These are phyloP conservation scores for Tricholoma flavovirens DNA, from an alignment of 768 basidiomycete species.

Conservation along the genomic window DNA sequence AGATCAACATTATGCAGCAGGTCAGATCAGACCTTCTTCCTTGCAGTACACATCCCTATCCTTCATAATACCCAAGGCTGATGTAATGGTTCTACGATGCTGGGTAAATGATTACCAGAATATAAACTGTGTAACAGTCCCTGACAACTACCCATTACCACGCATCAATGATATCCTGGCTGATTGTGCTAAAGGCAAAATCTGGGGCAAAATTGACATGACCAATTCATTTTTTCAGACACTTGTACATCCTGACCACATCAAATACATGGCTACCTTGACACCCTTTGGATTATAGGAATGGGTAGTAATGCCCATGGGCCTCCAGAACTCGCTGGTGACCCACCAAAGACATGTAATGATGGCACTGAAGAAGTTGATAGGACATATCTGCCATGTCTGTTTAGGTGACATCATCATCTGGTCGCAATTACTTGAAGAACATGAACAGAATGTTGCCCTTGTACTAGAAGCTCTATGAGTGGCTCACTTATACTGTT, in stretches of 20 bases:
- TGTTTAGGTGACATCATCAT: slow-evolving; percentile 44
- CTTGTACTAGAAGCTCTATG: too few relatives aligned
- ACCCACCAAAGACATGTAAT: slow-evolving; percentile 30
- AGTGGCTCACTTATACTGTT: too few relatives aligned
- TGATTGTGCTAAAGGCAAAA: too few relatives aligned
- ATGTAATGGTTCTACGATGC: neutral
- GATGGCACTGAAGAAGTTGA: slow-evolving; percentile 21
- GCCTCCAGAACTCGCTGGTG: slow-evolving; percentile 23
- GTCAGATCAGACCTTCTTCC: neutral
- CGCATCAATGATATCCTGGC: too few relatives aligned
- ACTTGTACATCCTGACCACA: neutral
- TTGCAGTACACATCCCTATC: neutral
- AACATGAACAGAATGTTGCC: too few relatives aligned
- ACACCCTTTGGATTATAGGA: too few relatives aligned
- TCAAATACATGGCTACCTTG: too few relatives aligned
- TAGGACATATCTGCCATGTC: slow-evolving; percentile 38
- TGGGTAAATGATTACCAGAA: neutral
- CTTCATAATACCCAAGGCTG: too few relatives aligned
- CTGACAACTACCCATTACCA: neutral
- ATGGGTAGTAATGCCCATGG: too few relatives aligned
- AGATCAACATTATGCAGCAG: neutral
- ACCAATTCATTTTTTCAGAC: too few relatives aligned
- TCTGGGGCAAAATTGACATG: too few relatives aligned
- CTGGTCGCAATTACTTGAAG: slow-evolving; percentile 30
- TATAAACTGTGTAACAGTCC: neutral